Base-by-base conservation (phyloP, 2,329 filamentous ascomycete genomes). In the Botryotinia globosa region DNA sequence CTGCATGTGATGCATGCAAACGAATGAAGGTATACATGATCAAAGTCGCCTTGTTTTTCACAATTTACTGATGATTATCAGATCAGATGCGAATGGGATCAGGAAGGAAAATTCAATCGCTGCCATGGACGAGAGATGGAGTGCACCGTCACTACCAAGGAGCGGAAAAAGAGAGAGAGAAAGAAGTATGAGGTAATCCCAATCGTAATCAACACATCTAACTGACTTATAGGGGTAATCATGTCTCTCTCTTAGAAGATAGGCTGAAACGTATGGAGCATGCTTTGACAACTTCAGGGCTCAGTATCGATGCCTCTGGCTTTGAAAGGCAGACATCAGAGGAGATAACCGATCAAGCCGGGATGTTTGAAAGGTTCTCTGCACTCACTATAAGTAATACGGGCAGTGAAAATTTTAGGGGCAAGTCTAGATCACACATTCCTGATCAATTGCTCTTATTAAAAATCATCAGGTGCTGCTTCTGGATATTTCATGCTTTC, bases 401-500 rank as follows among this genome's bases (percentile, higher is more conserved):
- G 20, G 76, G 76, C 22, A 71, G 48, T 68, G 63, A 74, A 20
- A 74, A 74, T 59, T 78, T 78, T 72, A 72, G 75, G 16, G 76
- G 76, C 75, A 73, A 64, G 69, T 72, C n/a, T 61, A 45, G 37
- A 71, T 72, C 59, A 34, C 39, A 54, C 37, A n/a, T 29, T 29
- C 16, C 44, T 14, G 51, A 48, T 44, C 4, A 56, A 56, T 66
- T 68, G n/a, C 32, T 37, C 48, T 63, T 66, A 44, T 73, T 67
- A 65, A 44, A 72, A 18, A 29, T 73, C 14, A 48, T 58, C 64
- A 78, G 77, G 77, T 54, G 74, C 69, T 37, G 71, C 77, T 22
- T 79, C 77, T 67, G 76, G 77, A 5, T 77, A 77, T 72, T 77
- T 76, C 44, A 68, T 79, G 63, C 74, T 79, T 66, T 77, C 77